phyloP scores from a whole-genome alignment of 352 stramenopile species.

The Pythium coloratum region DNA sequence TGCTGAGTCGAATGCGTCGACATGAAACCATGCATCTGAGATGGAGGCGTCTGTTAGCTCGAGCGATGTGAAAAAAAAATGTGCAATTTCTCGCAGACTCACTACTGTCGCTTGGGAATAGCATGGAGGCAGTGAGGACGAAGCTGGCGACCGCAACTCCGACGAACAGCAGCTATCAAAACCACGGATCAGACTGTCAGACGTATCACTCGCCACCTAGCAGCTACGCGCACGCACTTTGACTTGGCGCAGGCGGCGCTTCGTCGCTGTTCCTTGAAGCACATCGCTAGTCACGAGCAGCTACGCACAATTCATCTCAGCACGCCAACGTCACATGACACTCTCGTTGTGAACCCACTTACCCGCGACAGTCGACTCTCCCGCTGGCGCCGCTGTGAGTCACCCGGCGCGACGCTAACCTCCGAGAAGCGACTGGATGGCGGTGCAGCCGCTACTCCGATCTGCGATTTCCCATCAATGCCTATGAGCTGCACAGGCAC shows the following conservation, averaged over 20 bases:
- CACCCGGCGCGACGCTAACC: constrained; percentile 7
- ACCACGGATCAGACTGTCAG: not conserved
- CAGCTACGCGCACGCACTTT: constrained; percentile 25
- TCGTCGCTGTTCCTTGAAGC: constrained; percentile 33
- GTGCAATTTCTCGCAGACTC: not conserved
- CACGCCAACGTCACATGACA: not conserved
- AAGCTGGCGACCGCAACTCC: constrained; percentile 13
- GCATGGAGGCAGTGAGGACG: constrained; percentile 17
- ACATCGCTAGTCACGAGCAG: constrained; percentile 47
- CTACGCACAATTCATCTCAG: not conserved
- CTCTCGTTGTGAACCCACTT: not conserved
- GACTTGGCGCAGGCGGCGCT: constrained; percentile 36
- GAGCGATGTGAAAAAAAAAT: not conserved
- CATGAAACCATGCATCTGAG: constrained; percentile 54
- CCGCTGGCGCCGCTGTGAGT: not conserved
- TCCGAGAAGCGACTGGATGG: constrained; percentile 12
- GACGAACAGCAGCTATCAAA: constrained; percentile 17
- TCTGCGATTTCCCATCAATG: constrained; percentile 40
- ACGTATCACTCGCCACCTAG: not conserved
- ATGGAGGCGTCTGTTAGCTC: not conserved
- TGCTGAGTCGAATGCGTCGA: constrained; percentile 37
- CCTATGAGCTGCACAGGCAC: constrained; percentile 52
- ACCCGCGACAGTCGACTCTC: constrained; percentile 29
- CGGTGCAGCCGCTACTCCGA: constrained; percentile 34
- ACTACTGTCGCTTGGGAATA: constrained; percentile 22